These are phyloP conservation scores for Chloropicon primus DNA, from an alignment of 139 green algal species.

Conservation along the genomic window DNA sequence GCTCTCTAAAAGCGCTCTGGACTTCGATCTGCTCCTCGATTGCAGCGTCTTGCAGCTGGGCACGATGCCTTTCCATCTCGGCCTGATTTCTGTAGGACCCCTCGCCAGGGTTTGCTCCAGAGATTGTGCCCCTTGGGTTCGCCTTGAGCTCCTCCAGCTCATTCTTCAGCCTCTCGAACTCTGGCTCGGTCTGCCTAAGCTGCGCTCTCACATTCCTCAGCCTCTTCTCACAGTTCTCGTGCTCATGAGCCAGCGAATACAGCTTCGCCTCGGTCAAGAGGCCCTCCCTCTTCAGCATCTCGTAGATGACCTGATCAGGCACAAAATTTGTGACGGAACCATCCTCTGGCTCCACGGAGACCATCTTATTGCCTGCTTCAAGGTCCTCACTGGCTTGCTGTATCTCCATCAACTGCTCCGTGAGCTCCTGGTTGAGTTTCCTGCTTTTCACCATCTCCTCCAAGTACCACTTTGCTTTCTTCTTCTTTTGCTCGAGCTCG, in stretches of 20 bases:
- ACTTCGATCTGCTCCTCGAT: conserved; percentile 72
- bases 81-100: conserved; percentile 37
- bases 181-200: conserved; percentile 61
- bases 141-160: conserved; percentile 73
- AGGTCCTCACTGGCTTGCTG: conserved; percentile 17
- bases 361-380: background rate
- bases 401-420: conserved; percentile 27
- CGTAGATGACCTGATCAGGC: conserved; percentile 43
- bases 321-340: background rate
- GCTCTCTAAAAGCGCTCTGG: conserved; percentile 72
- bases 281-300: conserved; percentile 52
- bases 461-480: conserved; percentile 43
- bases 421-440: conserved; percentile 36
- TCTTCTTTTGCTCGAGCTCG: conserved; percentile 25
- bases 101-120: background rate
- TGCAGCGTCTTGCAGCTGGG: conserved; percentile 46
- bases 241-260: conserved; percentile 48
- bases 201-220: conserved; percentile 37
- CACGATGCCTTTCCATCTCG: conserved; percentile 66
- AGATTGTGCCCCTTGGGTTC: conserved; percentile 13
- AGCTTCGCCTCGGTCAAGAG: conserved; percentile 70
- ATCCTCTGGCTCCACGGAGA: background rate
- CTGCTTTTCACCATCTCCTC: conserved; percentile 49
- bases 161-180: conserved; percentile 67
- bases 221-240: conserved; percentile 27